Percentiles rank a stretch among this genome's conserved stretches.
phyloP scores from a whole-genome alignment of 257 asterid species.

The Nicotiana tabacum region DNA sequence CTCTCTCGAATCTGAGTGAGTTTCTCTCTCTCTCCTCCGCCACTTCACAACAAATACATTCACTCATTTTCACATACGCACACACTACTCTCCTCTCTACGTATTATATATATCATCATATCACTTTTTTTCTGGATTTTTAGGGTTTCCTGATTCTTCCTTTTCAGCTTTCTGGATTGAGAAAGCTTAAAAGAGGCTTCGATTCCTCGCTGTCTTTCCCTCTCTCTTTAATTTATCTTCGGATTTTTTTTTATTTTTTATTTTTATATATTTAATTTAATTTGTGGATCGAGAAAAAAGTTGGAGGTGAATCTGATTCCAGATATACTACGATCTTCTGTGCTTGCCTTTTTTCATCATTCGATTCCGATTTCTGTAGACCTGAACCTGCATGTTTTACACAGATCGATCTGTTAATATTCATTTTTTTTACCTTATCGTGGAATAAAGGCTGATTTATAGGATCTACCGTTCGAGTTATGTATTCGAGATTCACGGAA shows the following conservation, averaged over 20 bases:
- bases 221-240: neutral
- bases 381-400: slow-evolving; percentile 8
- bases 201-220: neutral
- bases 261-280: neutral
- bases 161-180: neutral
- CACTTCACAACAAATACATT: slow-evolving; percentile 11
- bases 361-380: slow-evolving; percentile 29
- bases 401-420: slow-evolving; percentile 19
- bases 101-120: neutral
- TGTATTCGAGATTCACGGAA: slow-evolving; percentile 18
- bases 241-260: neutral
- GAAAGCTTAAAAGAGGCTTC: neutral
- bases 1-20: slow-evolving; percentile 7
- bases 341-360: neutral
- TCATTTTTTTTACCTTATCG: neutral
- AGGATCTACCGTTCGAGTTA: no score
- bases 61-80: slow-evolving; percentile 10
- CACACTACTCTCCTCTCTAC: neutral
- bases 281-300: slow-evolving; percentile 9
- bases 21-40: neutral
- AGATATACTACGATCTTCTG: slow-evolving; percentile 37
- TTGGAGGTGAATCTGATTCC: slow-evolving; percentile 27
- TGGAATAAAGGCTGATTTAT: neutral
- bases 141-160: slow-evolving; percentile 42
- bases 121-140: slow-evolving; percentile 13